These are phyloP conservation scores for Cornus controversa DNA, from an alignment of 148 eudicot genomes.

Conservation along the genomic window DNA sequence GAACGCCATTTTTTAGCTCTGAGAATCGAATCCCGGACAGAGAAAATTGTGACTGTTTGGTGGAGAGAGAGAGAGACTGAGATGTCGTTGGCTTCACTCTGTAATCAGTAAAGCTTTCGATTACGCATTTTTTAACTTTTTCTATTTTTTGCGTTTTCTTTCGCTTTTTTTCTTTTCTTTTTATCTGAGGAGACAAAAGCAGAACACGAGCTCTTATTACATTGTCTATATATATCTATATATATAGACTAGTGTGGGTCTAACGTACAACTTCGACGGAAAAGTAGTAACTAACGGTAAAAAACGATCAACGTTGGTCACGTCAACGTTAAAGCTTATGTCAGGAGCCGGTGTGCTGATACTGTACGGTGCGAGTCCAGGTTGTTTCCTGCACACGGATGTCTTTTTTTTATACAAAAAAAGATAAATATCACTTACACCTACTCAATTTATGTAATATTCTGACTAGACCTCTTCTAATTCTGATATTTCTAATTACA, in stretches of 20 bases:
- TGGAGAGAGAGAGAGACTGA: neutral
- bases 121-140: neutral
- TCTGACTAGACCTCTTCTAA: too few species aligned
- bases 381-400: too few species aligned
- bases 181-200: neutral
- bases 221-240: too few species aligned
- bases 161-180: neutral
- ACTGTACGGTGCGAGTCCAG: neutral
- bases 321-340: slow-evolving; percentile 1
- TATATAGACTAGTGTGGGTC: neutral
- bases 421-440: too few species aligned
- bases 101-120: slow-evolving; percentile 5
- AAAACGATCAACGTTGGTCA: neutral
- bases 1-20: slow-evolving; percentile 23
- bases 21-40: neutral
- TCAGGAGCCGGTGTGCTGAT: neutral
- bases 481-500: too few species aligned
- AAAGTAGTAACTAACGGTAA: slow-evolving; percentile 8
- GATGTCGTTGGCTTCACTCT: slow-evolving; percentile 25
- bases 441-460: too few species aligned
- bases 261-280: slow-evolving; percentile 20
- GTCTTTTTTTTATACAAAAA: too few species aligned
- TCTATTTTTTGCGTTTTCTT: neutral
- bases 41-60: slow-evolving; percentile 1
- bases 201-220: neutral